Evolutionary conservation across 192 early-diverging fungal genomes (phyloP), one percentile per base, ranked within the genome.

Genomic region (Podila epicladia): DNA sequence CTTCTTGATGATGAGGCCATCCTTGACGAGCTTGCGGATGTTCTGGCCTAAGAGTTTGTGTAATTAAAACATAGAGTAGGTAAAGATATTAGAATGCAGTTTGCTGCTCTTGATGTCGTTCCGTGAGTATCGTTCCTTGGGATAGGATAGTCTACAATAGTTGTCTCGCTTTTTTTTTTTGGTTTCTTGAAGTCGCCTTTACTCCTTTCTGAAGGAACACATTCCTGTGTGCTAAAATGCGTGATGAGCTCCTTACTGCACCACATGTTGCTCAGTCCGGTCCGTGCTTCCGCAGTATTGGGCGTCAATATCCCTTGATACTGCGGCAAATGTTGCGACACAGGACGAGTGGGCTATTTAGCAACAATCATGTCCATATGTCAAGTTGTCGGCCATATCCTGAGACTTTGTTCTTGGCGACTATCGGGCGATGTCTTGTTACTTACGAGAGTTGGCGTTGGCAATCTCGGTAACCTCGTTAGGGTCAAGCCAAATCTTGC

Each of bases 401-500:
- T 41, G 5, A 17, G 12, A 29, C 58, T 28, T 38, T 63, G 26
- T 17, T 38, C 20, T 31, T 26, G 24, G 31, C 1, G 32, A 31
- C 22, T 71, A 31, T 63, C 19, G 38, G 48, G 32, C 41, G 41
- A 45, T 45, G 41, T 45, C 41, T 45, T 45, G 41, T 45, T 58
- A 93, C 93, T 92, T 87, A 94, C 97, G 95, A 84, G 97, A 98
- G 93, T 99, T 98, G 87, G 96, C 97, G 82, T 94, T 96, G 75
- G 94, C 87, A 82, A 99, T 96, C 87, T 97, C 97, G 74, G 86
- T 93, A 75, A 91, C 90, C 91, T 99, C 97, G 86, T 95, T 95
- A 69, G 97, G 97, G 91, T 99, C 97, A 64, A 99, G 88, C 97
- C 97, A 99, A 84, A 99, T 90, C 93, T 99, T 99, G 84, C 97